A percentile compares a stretch with the other conserved stretches of the same genome.
Conservation (phyloP, 768 basidiomycete genomes). For the Tulasnella sp. region DNA sequence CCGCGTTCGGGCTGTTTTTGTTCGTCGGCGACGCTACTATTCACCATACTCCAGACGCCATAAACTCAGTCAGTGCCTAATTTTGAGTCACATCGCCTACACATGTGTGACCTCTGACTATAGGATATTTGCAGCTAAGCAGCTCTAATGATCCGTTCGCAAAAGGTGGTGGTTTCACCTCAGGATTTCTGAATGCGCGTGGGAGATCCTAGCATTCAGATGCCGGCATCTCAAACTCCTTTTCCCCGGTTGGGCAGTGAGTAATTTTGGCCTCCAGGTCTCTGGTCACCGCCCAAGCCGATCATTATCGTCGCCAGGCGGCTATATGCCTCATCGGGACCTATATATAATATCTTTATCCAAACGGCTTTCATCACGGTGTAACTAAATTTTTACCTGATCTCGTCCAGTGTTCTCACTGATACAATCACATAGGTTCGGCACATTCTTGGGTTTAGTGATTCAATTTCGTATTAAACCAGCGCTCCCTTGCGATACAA, state of each 20-base stretch:
- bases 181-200: slow-evolving; percentile 39
- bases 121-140: neutral
- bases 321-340: slow-evolving; percentile 49
- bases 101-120: neutral
- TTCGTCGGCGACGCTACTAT: neutral
- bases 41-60: neutral
- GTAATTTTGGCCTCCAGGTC: neutral
- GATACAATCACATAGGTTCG: slow-evolving; percentile 42
- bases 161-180: neutral
- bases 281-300: neutral
- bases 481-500: slow-evolving; percentile 47
- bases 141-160: slow-evolving; percentile 20
- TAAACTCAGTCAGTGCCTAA: neutral
- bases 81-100: neutral
- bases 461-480: slow-evolving; percentile 50
- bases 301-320: slow-evolving; percentile 31
- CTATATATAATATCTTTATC: slow-evolving; percentile 45
- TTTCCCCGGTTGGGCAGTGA: slow-evolving; percentile 57
- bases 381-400: slow-evolving; percentile 41
- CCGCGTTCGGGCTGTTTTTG: neutral
- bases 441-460: slow-evolving; percentile 72
- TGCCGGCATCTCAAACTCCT: slow-evolving; percentile 68
- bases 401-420: neutral
- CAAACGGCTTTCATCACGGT: slow-evolving; percentile 63
- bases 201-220: slow-evolving; percentile 47